phyloP scores from a whole-genome alignment of 2,329 filamentous ascomycete species.

The Monosporascus sp. region DNA sequence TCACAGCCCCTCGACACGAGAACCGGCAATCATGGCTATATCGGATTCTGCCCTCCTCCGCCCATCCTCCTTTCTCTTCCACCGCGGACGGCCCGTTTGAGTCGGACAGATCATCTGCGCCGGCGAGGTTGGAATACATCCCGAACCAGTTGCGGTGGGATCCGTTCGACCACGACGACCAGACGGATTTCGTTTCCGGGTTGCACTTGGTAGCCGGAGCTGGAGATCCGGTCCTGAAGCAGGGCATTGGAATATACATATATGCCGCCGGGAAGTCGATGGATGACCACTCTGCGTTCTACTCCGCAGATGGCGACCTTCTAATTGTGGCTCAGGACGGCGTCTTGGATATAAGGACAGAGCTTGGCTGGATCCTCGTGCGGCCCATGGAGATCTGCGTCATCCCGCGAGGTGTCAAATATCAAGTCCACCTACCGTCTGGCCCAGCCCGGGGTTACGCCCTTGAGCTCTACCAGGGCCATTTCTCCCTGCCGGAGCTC shows the following conservation, averaged over 20 bases:
- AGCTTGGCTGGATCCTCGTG: constrained; percentile 59
- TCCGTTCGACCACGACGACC: constrained; percentile 67
- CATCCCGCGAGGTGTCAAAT: constrained; percentile 59
- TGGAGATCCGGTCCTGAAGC: constrained; percentile 68
- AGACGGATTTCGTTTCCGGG: constrained; percentile 38
- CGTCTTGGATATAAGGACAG: constrained; percentile 60
- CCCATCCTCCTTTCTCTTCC: constrained; percentile 36
- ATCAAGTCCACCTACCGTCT: constrained; percentile 51
- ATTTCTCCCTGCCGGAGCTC: constrained; percentile 57
- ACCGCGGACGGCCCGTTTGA: constrained; percentile 35
- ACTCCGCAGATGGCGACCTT: constrained; percentile 68
- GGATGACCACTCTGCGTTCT: constrained; percentile 63
- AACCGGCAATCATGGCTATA: constrained; percentile 59
- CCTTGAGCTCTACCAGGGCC: constrained; percentile 56
- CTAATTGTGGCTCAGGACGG: constrained; percentile 64
- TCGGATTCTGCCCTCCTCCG: constrained; percentile 49
- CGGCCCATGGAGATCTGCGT: constrained; percentile 64
- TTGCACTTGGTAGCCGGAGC: constrained; percentile 65
- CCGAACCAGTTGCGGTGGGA: constrained; percentile 85
- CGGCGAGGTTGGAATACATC: constrained; percentile 60
- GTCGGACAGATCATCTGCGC: constrained; percentile 40
- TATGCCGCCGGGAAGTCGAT: constrained; percentile 70
- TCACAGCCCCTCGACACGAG: constrained; percentile 53
- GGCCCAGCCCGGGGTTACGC: constrained; percentile 55
- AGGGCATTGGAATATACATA: constrained; percentile 65